Evolutionary conservation across 257 asterid genomes (phyloP), one percentile per base, ranked within the genome.

Genomic region (Nicotiana knightiana): DNA sequence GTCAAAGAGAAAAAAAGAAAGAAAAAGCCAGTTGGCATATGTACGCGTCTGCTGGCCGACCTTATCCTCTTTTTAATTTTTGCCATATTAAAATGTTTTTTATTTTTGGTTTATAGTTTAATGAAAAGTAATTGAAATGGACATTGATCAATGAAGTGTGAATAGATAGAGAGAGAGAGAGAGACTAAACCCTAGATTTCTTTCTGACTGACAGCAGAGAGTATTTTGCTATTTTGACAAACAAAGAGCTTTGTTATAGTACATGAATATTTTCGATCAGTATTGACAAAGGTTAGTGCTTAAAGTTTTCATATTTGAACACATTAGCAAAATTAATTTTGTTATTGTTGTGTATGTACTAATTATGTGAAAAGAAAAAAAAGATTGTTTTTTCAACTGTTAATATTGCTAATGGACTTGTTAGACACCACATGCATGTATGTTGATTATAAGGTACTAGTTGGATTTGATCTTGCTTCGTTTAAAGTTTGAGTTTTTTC

Each of bases 31-130:
- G 90, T 79, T 87, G 89, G 87, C 91, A 58, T 79, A 61, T 24
- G 46, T 66, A 83, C 73, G 88, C 83, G 85, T 80, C 81, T 86
- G 85, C 89, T 87, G 88, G 87, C 91, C 87, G 87, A 85, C 90
- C 89, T 89, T 89, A 89, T 89, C 91, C 90, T 81, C 68, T 87
- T 85, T 71, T 48, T 30, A n/a, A 63, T 76, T 81, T 59, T 85
- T 66, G 3, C 39, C 59, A 33, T n/a, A 48, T 51, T 33, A 80
- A 65, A 53, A n/a, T 1, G 28, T 64, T 17, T 48, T 66, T 37
- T 17, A 61, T 70, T 82, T 78, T 83, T 79, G n/a, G 82, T 71
- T 61, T 62, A 67, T 79, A 53, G 77, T 81, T 61, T 63, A 76
- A 64, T 81, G 78, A 64, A 82, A 84, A 77, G 85, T 68, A 67